Base-by-base conservation (phyloP, 2,329 filamentous ascomycete genomes). In the Elsinoe batatas region DNA sequence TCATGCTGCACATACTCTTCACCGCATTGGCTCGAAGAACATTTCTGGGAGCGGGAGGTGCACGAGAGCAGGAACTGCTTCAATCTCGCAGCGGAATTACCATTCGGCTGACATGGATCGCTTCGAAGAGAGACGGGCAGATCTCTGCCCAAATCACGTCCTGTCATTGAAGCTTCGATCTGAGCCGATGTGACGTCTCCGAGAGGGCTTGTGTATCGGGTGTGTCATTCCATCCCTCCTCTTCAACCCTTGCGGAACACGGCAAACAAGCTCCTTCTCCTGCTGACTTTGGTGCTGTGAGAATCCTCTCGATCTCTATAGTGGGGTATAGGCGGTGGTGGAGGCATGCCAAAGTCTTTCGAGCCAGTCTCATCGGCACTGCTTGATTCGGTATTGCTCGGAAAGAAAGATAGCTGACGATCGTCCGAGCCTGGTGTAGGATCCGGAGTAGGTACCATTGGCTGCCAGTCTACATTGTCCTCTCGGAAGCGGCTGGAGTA, bases 401-500 rank as follows among this genome's bases (percentile, higher is more conserved):
- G 47, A n/a, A 51, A 51, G 33, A 51, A 51, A 15, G 32, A 35
- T 3, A 51, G 32, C 18, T 18, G 47, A 5, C 22, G 47, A 20
- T 51, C 47, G 18, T 51, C 47, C 11, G 6, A 37, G 18, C 47
- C 32, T 5, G 47, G 47, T 4, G 47, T 51, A 12, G 47, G 47
- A 32, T 35, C 32, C 2, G 47, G 47, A n/a, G 47, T 51, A 5
- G 47, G 47, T 18, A 51, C 22, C 11, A 33, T 51, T 17, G 47
- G 47, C n/a, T 33, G 32, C 47, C 47, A 51, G 18, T 51, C 47
- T 6, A 51, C 47, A n/a, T 20, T 51, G 18, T 38, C 47, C n/a
- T 51, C 47, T 26, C 47, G n/a, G 18, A 51, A 51, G 10, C 47
- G 30, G 6, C 30, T 59, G 56, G 15, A 49, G 54, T 15, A 57